Evolutionary conservation across 2,329 filamentous ascomycete genomes (phyloP), one percentile per base, ranked within the genome.

Genomic region (Ophiostoma ips): DNA sequence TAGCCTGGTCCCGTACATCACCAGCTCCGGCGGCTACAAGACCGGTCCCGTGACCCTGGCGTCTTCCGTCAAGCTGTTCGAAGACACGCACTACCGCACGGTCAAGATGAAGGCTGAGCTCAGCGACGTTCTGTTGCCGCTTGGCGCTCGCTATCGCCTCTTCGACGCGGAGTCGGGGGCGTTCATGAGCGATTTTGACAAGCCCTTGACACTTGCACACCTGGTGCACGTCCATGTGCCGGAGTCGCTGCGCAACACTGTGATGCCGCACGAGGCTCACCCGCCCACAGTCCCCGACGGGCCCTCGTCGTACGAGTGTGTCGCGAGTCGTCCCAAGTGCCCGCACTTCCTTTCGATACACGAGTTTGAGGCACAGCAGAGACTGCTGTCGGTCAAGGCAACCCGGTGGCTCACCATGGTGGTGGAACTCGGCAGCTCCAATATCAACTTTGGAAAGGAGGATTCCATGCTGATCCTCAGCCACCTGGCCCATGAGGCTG

Each of bases 401-500:
- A 62, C 69, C 0, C 66, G 76, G 0, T 80, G 76, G 77, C 49
- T 59, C 10, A 51, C 54, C 0, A 50, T 60, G 0, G 57, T 77
- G 0, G 59, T 66, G 0, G 76, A 80, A 52, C 53, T 80, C 5
- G 73, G 66, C 0, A 69, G 71, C 0, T 68, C 72, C 0, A 62
- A 76, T 52, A 48, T 87, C 3, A 83, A 83, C 53, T 76, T 84
- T 53, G 76, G 73, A 30, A 70, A 69, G 0, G 68, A 75, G 30
- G 66, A 70, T 0, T 75, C 74, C 0, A 66, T 67, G 30, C 52
- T 64, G 0, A 55, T 83, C 0, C 58, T 85, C 1, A 62, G 64
- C 1, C 72, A 75, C 9, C 62, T 84, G 1, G 64, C 70, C 0
- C 53, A 73, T 0, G 73, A 84, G 54, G 69, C 67, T 1, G 83